These are phyloP conservation scores for Colletotrichum sp. DNA, from an alignment of 2,329 filamentous ascomycete species.

Conservation along the genomic window DNA sequence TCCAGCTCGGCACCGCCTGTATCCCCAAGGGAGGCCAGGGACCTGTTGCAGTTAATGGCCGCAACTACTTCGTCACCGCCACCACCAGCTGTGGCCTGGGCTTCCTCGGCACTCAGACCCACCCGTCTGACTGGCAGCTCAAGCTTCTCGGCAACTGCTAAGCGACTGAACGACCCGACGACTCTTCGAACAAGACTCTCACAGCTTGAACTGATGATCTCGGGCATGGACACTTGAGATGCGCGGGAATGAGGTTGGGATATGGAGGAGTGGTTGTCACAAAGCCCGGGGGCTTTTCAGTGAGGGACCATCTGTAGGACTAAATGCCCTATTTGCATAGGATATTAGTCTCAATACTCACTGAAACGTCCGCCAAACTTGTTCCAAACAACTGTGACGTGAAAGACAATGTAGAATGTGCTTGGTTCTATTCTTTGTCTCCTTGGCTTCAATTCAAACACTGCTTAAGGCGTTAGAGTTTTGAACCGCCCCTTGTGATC, in stretches of 20 bases:
- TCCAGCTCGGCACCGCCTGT: not conserved
- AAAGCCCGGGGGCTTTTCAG: not conserved
- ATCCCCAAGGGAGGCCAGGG: not conserved
- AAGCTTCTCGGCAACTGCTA: not conserved
- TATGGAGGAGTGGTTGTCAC: not conserved
- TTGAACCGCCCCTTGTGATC: fast-evolving
- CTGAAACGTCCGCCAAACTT: not conserved
- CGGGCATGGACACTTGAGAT: not conserved
- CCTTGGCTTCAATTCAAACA: not conserved
- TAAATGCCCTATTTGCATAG: not conserved
- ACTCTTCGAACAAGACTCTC: fast-evolving
- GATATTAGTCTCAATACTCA: not conserved
- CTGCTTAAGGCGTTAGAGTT: fast-evolving
- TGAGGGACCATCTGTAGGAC: fast-evolving
- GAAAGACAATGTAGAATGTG: not conserved
- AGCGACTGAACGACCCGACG: not conserved
- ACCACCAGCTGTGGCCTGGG: not conserved
- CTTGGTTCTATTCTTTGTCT: not conserved
- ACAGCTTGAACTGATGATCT: not conserved
- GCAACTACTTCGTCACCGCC: not conserved
- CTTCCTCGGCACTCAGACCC: not conserved
- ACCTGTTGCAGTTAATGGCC: not conserved
- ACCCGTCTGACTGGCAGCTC: not conserved
- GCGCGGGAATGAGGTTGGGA: not conserved
- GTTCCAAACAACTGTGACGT: no score